Conservation (phyloP, 2,329 filamentous ascomycete species). For the Dothideomycetes sp. region DNA sequence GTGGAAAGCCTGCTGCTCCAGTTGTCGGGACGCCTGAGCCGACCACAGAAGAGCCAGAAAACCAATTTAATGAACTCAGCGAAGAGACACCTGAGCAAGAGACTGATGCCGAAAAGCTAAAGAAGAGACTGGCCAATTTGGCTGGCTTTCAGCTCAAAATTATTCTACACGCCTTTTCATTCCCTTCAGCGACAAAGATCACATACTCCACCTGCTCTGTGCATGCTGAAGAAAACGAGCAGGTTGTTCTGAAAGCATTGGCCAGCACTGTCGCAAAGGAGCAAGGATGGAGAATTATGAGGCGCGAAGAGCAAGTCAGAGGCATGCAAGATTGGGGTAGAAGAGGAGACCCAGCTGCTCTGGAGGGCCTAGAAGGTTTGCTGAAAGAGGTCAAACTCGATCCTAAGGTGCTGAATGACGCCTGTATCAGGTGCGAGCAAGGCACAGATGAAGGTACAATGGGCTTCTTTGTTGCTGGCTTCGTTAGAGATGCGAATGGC, state of each 20-base stretch:
- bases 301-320: slow-evolving; percentile 58
- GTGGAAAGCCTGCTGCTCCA: slow-evolving; percentile 7
- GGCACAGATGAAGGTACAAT: slow-evolving; percentile 52
- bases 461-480: slow-evolving; percentile 91
- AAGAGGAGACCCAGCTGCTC: slow-evolving; percentile 26
- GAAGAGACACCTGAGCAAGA: slow-evolving; percentile 19
- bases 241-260: slow-evolving; percentile 65
- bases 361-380: slow-evolving; percentile 16
- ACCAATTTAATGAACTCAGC: slow-evolving; percentile 17
- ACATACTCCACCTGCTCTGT: slow-evolving; percentile 93
- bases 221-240: slow-evolving; percentile 79
- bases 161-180: slow-evolving; percentile 72
- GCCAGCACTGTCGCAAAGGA: slow-evolving; percentile 52
- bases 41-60: too few species aligned
- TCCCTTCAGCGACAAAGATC: slow-evolving; percentile 62
- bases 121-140: slow-evolving; percentile 58
- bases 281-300: slow-evolving; percentile 68
- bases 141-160: slow-evolving; percentile 74
- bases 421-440: slow-evolving; percentile 14
- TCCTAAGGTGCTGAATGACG: slow-evolving; percentile 15
- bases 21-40: slow-evolving; percentile 5
- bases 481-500: slow-evolving; percentile 47
- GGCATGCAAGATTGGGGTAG: slow-evolving; percentile 70
- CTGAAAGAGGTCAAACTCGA: slow-evolving; percentile 10
- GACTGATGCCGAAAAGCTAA: slow-evolving; percentile 43